A percentile compares a stretch with the other conserved stretches of the same genome.
phyloP scores from a whole-genome alignment of 495 filamentous ascomycete species.

The Aspergillus leporis region DNA sequence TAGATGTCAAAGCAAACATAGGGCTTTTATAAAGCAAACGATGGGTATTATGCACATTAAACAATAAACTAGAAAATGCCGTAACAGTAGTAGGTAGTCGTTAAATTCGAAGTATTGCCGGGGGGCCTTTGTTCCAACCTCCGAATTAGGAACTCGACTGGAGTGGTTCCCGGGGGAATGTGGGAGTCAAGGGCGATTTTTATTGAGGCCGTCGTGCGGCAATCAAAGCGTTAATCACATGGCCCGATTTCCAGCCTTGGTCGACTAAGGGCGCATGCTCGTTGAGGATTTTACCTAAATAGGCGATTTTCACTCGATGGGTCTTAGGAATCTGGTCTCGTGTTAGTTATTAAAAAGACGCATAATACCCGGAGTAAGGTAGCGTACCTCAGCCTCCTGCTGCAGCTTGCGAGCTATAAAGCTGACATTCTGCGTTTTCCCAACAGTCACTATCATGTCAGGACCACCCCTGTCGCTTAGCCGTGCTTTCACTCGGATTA shows the following conservation, averaged over 20 bases:
- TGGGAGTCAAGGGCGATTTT: not conserved
- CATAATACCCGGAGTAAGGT: not conserved
- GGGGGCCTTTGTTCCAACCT: not conserved
- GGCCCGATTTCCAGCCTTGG: constrained; percentile 75
- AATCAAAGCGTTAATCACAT: constrained; percentile 80
- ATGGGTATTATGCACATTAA: constrained; percentile 44
- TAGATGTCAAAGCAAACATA: not conserved
- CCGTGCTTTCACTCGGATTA: constrained; percentile 61
- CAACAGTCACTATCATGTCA: constrained; percentile 63
- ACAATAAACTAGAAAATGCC: constrained; percentile 6
- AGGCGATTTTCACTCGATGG: constrained; percentile 67
- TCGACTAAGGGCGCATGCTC: constrained; percentile 60
- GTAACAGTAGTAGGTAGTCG: not conserved
- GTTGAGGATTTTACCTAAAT: constrained; percentile 76
- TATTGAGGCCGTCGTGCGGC: constrained; percentile 41
- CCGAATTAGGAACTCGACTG: not conserved
- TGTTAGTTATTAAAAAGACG: constrained; percentile 5
- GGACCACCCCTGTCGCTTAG: constrained; percentile 67
- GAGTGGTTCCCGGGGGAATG: not conserved
- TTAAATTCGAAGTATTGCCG: not conserved
- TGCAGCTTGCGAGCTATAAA: constrained; percentile 61
- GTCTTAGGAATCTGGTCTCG: constrained; percentile 42
- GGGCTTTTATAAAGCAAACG: too few species aligned
- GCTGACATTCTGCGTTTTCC: constrained; percentile 61
- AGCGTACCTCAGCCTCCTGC: constrained; percentile 65